Evolutionary conservation across 169 alveolate genomes (phyloP).

Genomic region (Sarcocystis neurona): DNA sequence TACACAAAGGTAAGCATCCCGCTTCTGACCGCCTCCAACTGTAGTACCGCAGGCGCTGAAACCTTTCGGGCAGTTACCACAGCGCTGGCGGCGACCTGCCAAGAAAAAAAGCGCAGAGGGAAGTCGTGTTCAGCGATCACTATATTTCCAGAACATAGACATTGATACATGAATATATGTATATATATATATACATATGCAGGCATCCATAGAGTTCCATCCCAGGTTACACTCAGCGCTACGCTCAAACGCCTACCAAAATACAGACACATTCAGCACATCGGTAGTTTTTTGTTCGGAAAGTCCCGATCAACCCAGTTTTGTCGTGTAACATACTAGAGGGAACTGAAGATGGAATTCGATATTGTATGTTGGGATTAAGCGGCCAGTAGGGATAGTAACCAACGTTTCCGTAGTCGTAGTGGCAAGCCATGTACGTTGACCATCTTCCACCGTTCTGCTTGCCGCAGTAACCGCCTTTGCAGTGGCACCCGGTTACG

Average conservation of each 20-base stretch:
- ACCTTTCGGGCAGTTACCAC: conserved; percentile 56
- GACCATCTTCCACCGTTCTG: conserved; percentile 58
- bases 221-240: no score
- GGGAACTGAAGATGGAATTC: neutral
- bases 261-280: no score
- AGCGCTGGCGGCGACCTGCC: conserved; percentile 46
- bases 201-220: no score
- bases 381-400: conserved; percentile 67
- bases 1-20: conserved; percentile 54
- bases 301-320: neutral
- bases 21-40: conserved; percentile 38
- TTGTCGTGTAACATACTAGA: neutral
- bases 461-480: conserved; percentile 29
- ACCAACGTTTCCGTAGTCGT: conserved; percentile 72
- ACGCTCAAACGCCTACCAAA: no score
- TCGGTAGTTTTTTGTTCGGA: no score
- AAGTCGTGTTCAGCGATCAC: neutral
- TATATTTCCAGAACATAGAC: neutral
- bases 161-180: no score
- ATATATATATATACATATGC: no score
- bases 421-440: conserved; percentile 71
- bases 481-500: conserved; percentile 71
- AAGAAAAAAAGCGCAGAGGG: neutral
- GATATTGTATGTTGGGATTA: conserved; percentile 20
- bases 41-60: conserved; percentile 45